Evolutionary conservation across 2,329 filamentous ascomycete species (phyloP).

Genomic region (Rutstroemia sp.): DNA sequence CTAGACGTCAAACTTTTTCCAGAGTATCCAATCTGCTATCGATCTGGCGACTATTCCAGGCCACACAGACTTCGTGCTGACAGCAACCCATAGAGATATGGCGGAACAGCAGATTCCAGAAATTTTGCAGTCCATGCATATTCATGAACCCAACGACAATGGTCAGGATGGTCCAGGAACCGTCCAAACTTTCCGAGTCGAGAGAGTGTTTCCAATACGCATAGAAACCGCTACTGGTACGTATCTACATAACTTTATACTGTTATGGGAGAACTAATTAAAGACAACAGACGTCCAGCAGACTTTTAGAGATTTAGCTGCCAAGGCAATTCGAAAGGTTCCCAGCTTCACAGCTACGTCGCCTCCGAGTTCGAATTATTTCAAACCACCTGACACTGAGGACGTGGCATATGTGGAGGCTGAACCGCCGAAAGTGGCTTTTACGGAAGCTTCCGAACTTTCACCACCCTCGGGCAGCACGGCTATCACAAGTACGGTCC

Average conservation of each 20-base stretch:
- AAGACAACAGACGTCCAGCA: neutral
- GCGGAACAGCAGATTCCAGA: neutral
- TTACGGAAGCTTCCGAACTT: neutral
- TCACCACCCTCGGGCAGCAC: neutral
- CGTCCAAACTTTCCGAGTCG: neutral
- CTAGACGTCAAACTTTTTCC: too few relatives aligned
- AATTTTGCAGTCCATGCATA: neutral
- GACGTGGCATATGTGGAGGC: neutral
- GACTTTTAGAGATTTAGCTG: neutral
- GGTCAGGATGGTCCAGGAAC: neutral
- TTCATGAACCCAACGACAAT: neutral
- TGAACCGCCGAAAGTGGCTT: neutral
- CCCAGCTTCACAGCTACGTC: neutral
- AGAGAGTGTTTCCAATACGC: slow-evolving; percentile 8
- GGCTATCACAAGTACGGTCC: neutral
- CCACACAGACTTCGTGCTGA: neutral
- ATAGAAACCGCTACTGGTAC: slow-evolving; percentile 4
- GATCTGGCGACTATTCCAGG: too few relatives aligned
- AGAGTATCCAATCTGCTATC: too few relatives aligned
- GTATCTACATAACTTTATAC: neutral
- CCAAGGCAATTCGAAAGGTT: neutral
- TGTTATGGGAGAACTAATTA: neutral
- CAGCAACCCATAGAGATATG: neutral
- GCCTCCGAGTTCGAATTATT: neutral
- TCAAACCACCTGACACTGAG: neutral